Percentiles rank a stretch among this genome's conserved stretches.
Evolutionary conservation across 371 early-diverging fungal species (phyloP).

Genomic region (Mortierella sp.): DNA sequence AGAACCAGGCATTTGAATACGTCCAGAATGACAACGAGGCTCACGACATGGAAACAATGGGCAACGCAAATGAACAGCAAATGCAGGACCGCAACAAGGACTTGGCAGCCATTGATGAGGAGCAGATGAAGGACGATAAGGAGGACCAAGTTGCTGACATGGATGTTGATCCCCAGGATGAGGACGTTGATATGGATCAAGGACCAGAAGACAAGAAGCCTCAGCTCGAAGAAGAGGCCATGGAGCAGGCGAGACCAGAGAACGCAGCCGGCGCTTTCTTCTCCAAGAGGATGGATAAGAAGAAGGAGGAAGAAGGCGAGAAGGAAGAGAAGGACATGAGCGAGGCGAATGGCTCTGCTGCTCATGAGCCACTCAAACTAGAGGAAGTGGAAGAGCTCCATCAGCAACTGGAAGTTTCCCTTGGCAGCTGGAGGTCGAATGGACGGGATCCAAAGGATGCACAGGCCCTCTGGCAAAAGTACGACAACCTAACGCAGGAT

Average conservation of each 20-base stretch:
- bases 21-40: constrained; percentile 80
- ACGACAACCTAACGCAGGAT: constrained; percentile 88
- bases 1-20: constrained; percentile 78
- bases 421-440: constrained; percentile 67
- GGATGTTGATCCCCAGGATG: constrained; percentile 65
- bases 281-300: constrained; percentile 52
- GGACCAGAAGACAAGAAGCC: constrained; percentile 54
- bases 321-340: constrained; percentile 43
- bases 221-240: constrained; percentile 42
- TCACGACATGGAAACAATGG: constrained; percentile 82
- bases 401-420: constrained; percentile 64
- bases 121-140: constrained; percentile 60
- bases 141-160: constrained; percentile 65
- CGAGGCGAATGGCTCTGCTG: constrained; percentile 30
- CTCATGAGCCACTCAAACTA: constrained; percentile 68
- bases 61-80: constrained; percentile 80
- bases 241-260: constrained; percentile 49
- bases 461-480: constrained; percentile 88
- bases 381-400: constrained; percentile 72
- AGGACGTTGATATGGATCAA: constrained; percentile 58
- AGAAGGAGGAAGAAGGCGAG: constrained; percentile 43
- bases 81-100: constrained; percentile 66
- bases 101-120: constrained; percentile 66
- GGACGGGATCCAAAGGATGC: constrained; percentile 73
- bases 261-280: constrained; percentile 50